phyloP scores from a whole-genome alignment of 805 yeast species.

The Kodamaea hsintzibuensis region DNA sequence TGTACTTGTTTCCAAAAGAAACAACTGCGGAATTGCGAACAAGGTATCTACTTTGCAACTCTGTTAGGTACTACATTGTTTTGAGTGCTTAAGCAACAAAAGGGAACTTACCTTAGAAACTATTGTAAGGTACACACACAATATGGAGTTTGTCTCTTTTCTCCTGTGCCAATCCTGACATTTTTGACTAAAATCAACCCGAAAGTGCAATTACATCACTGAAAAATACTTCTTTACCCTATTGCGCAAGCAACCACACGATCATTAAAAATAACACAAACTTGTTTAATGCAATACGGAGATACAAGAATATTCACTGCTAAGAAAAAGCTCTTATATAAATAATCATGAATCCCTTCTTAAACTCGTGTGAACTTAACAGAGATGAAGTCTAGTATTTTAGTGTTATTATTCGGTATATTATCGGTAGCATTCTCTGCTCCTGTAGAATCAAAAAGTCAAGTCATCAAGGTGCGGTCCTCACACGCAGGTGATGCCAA shows the following conservation, averaged over 20 bases:
- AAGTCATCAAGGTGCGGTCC: not conserved
- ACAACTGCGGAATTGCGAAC: too few species aligned
- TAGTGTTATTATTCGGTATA: not conserved
- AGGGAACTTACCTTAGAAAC: too few species aligned
- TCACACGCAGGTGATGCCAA: constrained; percentile 8
- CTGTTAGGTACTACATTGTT: too few species aligned
- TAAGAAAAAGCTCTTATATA: not conserved
- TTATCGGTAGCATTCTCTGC: not conserved
- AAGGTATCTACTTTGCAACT: too few species aligned
- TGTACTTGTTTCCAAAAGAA: too few species aligned
- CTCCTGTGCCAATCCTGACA: too few species aligned
- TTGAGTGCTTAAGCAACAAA: too few species aligned
- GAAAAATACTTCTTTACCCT: not conserved
- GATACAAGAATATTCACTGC: not conserved
- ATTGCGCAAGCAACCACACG: not conserved
- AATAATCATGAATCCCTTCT: not conserved
- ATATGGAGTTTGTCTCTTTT: too few species aligned
- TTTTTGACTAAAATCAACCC: not conserved
- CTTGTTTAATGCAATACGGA: not conserved
- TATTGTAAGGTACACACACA: too few species aligned
- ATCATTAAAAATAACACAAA: not conserved
- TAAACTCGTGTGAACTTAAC: not conserved
- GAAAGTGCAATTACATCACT: not conserved
- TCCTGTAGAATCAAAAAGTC: not conserved
- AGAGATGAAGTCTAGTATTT: not conserved